Evolutionary conservation across 257 asterid genomes (phyloP).

Genomic region (Gentiana straminea): DNA sequence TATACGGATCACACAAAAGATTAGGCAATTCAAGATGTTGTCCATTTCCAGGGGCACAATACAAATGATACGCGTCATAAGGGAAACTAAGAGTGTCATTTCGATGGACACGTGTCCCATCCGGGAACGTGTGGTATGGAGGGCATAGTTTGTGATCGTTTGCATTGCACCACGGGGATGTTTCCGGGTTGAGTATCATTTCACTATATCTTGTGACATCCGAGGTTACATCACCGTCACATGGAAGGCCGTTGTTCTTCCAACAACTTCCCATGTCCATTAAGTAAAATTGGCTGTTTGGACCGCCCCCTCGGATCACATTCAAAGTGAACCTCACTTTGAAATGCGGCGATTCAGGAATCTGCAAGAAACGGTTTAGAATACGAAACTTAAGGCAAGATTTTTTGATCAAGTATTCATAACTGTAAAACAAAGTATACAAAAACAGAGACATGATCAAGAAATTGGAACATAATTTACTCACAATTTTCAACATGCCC

Average conservation of each 20-base stretch:
- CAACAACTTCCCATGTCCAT: conserved; percentile 93
- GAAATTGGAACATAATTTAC: conserved; percentile 11
- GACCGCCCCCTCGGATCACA: conserved; percentile 56
- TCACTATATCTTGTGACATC: conserved; percentile 81
- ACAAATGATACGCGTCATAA: conserved; percentile 61
- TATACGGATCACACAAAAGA: conserved; percentile 53
- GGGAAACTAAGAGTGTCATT: conserved; percentile 36
- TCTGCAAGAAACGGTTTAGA: conserved; percentile 22
- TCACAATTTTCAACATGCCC: conserved; percentile 72
- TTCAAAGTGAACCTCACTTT: conserved; percentile 57
- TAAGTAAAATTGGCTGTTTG: conserved; percentile 60
- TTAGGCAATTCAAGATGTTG: conserved; percentile 36
- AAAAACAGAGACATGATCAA: too few relatives aligned
- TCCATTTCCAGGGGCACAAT: conserved; percentile 62
- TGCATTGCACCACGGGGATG: conserved; percentile 52
- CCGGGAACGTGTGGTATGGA: conserved; percentile 59
- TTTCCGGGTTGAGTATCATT: conserved; percentile 63
- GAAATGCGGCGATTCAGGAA: conserved; percentile 79
- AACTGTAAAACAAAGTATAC: not conserved
- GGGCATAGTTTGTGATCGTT: conserved; percentile 41
- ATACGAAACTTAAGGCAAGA: too few relatives aligned
- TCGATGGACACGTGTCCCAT: conserved; percentile 54
- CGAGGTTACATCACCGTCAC: conserved; percentile 66
- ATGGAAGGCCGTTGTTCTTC: conserved; percentile 72
- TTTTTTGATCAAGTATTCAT: too few relatives aligned